Evolutionary conservation across 2,329 filamentous ascomycete genomes (phyloP).

Genomic region (Trichoderma koningiopsis): DNA sequence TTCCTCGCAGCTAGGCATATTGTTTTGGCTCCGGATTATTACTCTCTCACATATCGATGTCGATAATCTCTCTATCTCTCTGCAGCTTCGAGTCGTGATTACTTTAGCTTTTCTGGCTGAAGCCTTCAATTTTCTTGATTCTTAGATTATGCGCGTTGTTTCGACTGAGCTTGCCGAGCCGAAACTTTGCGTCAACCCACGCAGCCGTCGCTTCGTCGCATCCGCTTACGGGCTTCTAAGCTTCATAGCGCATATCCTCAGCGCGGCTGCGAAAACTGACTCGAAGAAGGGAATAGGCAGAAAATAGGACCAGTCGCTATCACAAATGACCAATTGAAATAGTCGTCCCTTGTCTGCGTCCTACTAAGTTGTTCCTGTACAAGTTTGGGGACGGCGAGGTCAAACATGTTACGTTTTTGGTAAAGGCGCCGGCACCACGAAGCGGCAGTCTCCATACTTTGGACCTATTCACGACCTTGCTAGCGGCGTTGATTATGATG

Average conservation of each 20-base stretch:
- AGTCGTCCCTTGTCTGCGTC: neutral
- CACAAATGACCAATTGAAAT: neutral
- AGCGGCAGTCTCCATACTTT: neutral
- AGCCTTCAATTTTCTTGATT: neutral
- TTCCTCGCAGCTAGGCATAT: neutral
- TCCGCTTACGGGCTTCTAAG: neutral
- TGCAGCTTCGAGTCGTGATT: neutral
- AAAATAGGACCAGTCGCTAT: neutral
- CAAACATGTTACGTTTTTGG: neutral
- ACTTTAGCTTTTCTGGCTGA: neutral
- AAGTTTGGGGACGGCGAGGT: neutral
- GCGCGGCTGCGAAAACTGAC: neutral
- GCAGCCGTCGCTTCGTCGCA: slow-evolving; percentile 20
- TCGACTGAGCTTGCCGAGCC: neutral
- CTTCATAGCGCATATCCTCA: neutral
- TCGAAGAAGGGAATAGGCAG: neutral
- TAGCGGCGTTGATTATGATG: neutral
- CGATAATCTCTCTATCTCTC: neutral
- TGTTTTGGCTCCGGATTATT: neutral
- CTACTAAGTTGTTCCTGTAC: neutral
- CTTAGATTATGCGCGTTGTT: neutral
- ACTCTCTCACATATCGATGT: neutral
- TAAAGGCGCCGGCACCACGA: neutral
- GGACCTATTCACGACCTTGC: neutral
- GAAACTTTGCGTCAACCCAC: neutral